phyloP scores from a whole-genome alignment of 305 asterid genomes.

The Rubia tinctorum region DNA sequence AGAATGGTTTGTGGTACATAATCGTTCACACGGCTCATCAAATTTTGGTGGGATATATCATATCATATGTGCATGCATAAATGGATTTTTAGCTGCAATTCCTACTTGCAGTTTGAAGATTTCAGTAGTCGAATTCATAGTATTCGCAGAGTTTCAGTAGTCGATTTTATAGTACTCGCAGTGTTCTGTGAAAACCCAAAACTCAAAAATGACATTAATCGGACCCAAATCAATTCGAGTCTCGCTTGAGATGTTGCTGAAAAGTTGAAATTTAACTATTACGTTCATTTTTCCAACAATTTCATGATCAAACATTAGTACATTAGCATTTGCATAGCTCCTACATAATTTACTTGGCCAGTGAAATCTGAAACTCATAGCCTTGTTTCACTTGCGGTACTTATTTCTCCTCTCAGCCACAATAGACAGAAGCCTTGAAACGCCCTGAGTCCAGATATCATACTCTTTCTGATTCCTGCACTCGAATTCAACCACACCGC shows the following conservation, averaged over 20 bases:
- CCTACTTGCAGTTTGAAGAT: too few species aligned
- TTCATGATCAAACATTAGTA: background rate
- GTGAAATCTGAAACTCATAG: background rate
- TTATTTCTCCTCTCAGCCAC: constrained; percentile 67
- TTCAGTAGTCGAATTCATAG: too few species aligned
- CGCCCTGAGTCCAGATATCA: constrained; percentile 98
- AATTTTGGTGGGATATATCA: background rate
- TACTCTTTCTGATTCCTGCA: constrained; percentile 85
- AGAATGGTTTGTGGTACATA: background rate
- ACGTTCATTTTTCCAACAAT: background rate
- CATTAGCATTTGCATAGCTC: background rate
- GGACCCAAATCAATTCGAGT: too few species aligned
- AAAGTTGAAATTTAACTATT: too few species aligned
- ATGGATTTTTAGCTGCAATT: background rate
- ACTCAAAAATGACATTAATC: too few species aligned
- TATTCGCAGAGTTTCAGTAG: too few species aligned
- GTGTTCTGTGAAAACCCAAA: too few species aligned
- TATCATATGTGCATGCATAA: background rate
- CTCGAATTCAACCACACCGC: constrained; percentile 93
- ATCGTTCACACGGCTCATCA: background rate
- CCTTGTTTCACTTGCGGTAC: background rate
- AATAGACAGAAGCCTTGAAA: constrained; percentile 78
- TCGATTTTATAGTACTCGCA: too few species aligned
- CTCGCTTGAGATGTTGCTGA: too few species aligned
- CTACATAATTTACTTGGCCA: background rate